A percentile compares a stretch with the other conserved stretches of the same genome.
Evolutionary conservation across 1,284 basidiomycete species (phyloP).

Genomic region (Pseudozyma hubeiensis): DNA sequence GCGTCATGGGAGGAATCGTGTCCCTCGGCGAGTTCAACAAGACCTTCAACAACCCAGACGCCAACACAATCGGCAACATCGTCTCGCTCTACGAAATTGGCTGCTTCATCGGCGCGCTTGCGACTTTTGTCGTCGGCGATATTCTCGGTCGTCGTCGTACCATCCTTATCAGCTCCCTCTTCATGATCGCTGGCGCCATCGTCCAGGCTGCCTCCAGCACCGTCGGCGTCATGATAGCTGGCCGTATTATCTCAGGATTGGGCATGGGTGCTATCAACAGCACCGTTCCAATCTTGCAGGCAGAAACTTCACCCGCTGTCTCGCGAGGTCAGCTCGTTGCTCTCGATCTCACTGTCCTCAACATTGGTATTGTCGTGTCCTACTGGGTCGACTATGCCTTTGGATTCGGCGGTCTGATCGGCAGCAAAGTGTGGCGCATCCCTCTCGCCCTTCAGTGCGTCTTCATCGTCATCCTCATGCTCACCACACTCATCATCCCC

Average conservation of each 20-base stretch:
- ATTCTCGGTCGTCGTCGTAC: constrained; percentile 37
- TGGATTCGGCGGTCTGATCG: constrained; percentile 71
- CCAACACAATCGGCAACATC: constrained; percentile 51
- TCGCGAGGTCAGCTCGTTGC: constrained; percentile 77
- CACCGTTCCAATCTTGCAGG: constrained; percentile 75
- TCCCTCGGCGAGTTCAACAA: constrained; percentile 27
- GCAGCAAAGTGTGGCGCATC: constrained; percentile 75
- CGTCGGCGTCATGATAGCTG: constrained; percentile 75
- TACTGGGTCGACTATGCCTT: constrained; percentile 69
- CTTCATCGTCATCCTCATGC: constrained; percentile 75
- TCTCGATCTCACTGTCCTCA: constrained; percentile 78
- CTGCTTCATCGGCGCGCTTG: constrained; percentile 44
- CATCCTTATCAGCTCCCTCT: constrained; percentile 60
- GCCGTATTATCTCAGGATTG: constrained; percentile 76
- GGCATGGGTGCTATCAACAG: constrained; percentile 78
- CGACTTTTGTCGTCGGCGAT: constrained; percentile 45
- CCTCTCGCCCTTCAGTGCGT: constrained; percentile 78
- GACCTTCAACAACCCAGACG: constrained; percentile 48
- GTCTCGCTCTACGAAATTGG: constrained; percentile 53
- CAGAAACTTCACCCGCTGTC: constrained; percentile 76
- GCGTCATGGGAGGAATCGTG: constrained; percentile 39
- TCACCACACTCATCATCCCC: constrained; percentile 75
- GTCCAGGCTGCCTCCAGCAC: constrained; percentile 74
- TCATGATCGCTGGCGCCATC: constrained; percentile 77
- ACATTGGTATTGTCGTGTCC: constrained; percentile 77